Conservation (phyloP, 116 monocot genomes). For the Cymodocea nodosa region DNA sequence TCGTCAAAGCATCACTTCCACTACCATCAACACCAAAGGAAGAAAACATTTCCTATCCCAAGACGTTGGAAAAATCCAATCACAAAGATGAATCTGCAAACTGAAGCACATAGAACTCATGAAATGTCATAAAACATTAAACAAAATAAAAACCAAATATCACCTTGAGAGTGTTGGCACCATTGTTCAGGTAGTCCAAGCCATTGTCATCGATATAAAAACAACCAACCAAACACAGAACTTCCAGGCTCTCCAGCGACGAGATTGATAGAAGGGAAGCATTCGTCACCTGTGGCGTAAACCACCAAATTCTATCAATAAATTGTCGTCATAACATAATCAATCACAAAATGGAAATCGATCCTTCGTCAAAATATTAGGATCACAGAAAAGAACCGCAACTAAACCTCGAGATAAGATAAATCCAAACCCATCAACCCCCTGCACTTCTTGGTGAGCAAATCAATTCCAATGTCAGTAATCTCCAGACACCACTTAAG, state of each 20-base stretch:
- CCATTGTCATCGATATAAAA: constrained; percentile 55
- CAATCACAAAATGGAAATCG: too few relatives aligned
- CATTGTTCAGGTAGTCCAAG: constrained; percentile 43
- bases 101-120: too few relatives aligned
- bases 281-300: constrained; percentile 46
- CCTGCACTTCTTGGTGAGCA: constrained; percentile 71
- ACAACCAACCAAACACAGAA: constrained; percentile 56
- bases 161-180: constrained; percentile 51
- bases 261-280: constrained; percentile 53
- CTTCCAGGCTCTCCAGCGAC: constrained; percentile 47
- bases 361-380: background rate
- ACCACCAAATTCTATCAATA: background rate
- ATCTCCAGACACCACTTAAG: constrained; percentile 85
- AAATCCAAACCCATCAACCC: constrained; percentile 47
- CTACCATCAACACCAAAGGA: too few relatives aligned
- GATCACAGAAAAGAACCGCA: background rate
- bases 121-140: too few relatives aligned
- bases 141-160: background rate
- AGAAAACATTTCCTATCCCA: too few relatives aligned
- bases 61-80: too few relatives aligned
- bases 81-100: too few relatives aligned
- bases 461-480: constrained; percentile 62
- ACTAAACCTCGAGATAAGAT: constrained; percentile 56
- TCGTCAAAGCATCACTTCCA: too few relatives aligned
- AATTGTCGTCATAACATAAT: too few relatives aligned